Conservation (phyloP, 257 asterid species). For the Fraxinus cuspidata region DNA sequence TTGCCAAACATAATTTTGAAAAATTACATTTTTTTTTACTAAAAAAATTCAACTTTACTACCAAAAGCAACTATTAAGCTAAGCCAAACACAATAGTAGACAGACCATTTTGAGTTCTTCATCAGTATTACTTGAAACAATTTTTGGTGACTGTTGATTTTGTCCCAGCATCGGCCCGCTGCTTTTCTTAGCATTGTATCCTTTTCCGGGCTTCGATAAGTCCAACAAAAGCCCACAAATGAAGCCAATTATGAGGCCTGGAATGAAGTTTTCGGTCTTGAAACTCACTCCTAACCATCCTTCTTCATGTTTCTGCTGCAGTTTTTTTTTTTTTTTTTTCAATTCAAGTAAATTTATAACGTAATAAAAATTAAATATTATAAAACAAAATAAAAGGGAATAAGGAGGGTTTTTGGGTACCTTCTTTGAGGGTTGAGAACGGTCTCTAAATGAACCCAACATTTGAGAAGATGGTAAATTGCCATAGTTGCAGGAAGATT, state of each 20-base stretch:
- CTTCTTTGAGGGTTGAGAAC: slow-evolving; percentile 56
- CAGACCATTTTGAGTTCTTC: slow-evolving; percentile 87
- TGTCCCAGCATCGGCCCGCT: slow-evolving; percentile 41
- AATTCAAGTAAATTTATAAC: not conserved
- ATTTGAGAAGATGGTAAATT: slow-evolving; percentile 25
- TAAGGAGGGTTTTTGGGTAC: slow-evolving; percentile 24
- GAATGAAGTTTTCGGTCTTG: slow-evolving; percentile 88
- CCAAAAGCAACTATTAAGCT: not conserved
- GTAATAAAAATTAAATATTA: not conserved
- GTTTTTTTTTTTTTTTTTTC: not conserved
- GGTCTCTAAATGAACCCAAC: slow-evolving; percentile 47
- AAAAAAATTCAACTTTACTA: not conserved
- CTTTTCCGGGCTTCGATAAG: slow-evolving; percentile 51
- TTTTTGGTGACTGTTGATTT: slow-evolving; percentile 45
- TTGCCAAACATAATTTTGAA: too few relatives aligned
- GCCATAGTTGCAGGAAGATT: slow-evolving; percentile 8
- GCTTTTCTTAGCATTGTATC: slow-evolving; percentile 35
- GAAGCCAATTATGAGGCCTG: slow-evolving; percentile 90
- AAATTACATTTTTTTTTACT: too few relatives aligned
- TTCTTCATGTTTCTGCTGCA: slow-evolving; percentile 54
- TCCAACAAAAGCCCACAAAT: slow-evolving; percentile 70
- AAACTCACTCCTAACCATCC: slow-evolving; percentile 81
- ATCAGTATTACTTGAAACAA: slow-evolving; percentile 38
- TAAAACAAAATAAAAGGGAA: not conserved
- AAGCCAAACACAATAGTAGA: not conserved